Percentiles rank a stretch among this genome's conserved stretches.
Evolutionary conservation across 2,329 filamentous ascomycete genomes (phyloP).

Genomic region (Incumbomyces lentus): DNA sequence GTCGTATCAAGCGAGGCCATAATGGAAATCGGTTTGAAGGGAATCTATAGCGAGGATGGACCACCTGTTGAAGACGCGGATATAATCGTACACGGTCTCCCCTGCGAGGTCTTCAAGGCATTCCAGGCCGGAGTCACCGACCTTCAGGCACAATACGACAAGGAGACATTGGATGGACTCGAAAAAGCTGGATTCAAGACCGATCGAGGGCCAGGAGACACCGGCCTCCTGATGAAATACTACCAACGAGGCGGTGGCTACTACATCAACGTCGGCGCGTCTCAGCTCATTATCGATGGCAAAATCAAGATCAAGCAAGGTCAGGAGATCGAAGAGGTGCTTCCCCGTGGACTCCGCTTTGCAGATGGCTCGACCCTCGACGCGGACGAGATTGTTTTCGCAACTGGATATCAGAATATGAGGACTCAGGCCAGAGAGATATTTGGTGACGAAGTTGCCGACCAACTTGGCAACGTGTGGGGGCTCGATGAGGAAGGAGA

Average conservation of each 20-base stretch:
- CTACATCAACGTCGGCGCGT: constrained; percentile 59
- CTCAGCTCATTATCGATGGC: constrained; percentile 51
- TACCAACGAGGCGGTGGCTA: constrained; percentile 58
- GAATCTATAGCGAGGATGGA: constrained; percentile 36
- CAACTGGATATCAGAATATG: constrained; percentile 57
- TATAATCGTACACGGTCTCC: constrained; percentile 47
- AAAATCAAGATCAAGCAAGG: constrained; percentile 57
- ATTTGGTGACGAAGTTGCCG: constrained; percentile 53
- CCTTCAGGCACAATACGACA: constrained; percentile 10
- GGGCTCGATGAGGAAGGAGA: constrained; percentile 48
- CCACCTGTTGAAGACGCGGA: constrained; percentile 59
- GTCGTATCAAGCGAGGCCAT: constrained; percentile 50
- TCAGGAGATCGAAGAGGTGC: constrained; percentile 46
- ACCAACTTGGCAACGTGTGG: constrained; percentile 51
- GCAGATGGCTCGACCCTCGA: constrained; percentile 49
- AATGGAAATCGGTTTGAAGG: constrained; percentile 43
- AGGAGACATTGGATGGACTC: constrained; percentile 30
- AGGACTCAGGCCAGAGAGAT: constrained; percentile 47
- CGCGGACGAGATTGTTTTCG: constrained; percentile 55
- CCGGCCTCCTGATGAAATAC: constrained; percentile 49
- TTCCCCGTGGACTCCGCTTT: constrained; percentile 40
- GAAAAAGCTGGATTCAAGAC: constrained; percentile 50
- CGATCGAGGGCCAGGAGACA: constrained; percentile 47
- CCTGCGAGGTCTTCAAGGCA: constrained; percentile 50
- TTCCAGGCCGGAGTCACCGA: constrained; percentile 32